Evolutionary conservation across 805 yeast genomes (phyloP).

Genomic region (Priceomyces carsonii): DNA sequence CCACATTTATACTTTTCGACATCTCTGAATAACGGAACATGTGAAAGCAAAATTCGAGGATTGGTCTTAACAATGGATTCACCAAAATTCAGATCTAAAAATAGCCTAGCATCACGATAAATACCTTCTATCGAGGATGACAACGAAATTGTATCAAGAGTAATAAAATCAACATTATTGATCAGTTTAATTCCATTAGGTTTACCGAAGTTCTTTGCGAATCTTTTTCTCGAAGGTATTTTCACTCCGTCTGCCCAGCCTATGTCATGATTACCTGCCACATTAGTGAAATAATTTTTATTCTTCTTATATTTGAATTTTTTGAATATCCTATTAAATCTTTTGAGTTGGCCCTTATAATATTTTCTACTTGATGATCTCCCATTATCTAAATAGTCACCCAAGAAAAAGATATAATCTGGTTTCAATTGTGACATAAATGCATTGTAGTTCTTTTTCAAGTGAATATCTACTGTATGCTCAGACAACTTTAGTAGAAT

Average conservation of each 20-base stretch:
- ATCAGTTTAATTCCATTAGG: conserved; percentile 26
- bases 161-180: conserved; percentile 31
- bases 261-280: conserved; percentile 95
- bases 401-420: conserved; percentile 39
- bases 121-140: conserved; percentile 52
- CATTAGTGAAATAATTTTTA: conserved; percentile 29
- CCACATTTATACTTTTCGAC: conserved; percentile 68
- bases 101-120: conserved; percentile 50
- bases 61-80: conserved; percentile 11
- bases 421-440: conserved; percentile 33
- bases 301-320: conserved; percentile 17
- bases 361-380: conserved; percentile 33
- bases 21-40: conserved; percentile 83
- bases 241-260: conserved; percentile 80
- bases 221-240: conserved; percentile 32
- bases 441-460: conserved; percentile 37
- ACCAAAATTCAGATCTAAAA: conserved; percentile 40
- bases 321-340: conserved; percentile 35
- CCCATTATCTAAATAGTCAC: conserved; percentile 46
- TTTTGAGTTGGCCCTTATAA: conserved; percentile 24
- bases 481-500: conserved; percentile 32
- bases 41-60: conserved; percentile 75
- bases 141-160: conserved; percentile 80
- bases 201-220: conserved; percentile 30
- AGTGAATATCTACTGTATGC: conserved; percentile 42